Evolutionary conservation across 1,284 basidiomycete species (phyloP), one percentile per base, ranked within the genome.

Genomic region (Trametes sp.): DNA sequence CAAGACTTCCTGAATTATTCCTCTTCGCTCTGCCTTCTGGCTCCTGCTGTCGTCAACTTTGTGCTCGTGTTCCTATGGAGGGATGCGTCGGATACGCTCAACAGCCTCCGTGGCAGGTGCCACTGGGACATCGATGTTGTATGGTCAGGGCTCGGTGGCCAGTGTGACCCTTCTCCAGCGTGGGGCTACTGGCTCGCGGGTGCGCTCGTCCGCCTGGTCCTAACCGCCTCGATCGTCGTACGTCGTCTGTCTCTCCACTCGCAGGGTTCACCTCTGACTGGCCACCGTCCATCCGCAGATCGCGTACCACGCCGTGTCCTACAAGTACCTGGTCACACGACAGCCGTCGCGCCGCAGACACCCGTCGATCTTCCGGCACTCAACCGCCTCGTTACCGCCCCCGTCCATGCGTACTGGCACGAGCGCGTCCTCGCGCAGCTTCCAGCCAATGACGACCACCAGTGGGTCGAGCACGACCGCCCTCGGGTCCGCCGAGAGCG

Each of bases 41-140:
- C 72, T 2, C 82, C 85, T 13, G 79, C 88, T 28, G 66, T 83
- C 52, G 77, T 81, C 63, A 91, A 88, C 69, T 63, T 89, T 49
- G 79, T 77, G 14, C 73, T 90, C 35, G 77, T 87, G 52, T 78
- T 81, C 52, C 56, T 81, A 8, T 87, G 85, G 86, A 77, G 75
- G 59, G 70, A 76, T 45, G 72, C 81, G 14, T 46, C 73, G 3
- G 73, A 78, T 57, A 45, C 72, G 41, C 76, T 78, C 36, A 74
- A 84, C 59, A 78, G 79, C 59, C 70, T 84, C 10, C 70, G 64
- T n/a, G 73, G 76, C 38, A 80, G 84, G 21, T 91, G 89, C 66
- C 72, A 76, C 45, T 78, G 87, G 77, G 87, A 88, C 66, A 76
- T 90, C 50, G 89, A 92, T 70, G 77, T 87, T 45, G 75, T 86